Conservation (phyloP, 2,329 filamentous ascomycete genomes). For the Ascochyta lentis region DNA sequence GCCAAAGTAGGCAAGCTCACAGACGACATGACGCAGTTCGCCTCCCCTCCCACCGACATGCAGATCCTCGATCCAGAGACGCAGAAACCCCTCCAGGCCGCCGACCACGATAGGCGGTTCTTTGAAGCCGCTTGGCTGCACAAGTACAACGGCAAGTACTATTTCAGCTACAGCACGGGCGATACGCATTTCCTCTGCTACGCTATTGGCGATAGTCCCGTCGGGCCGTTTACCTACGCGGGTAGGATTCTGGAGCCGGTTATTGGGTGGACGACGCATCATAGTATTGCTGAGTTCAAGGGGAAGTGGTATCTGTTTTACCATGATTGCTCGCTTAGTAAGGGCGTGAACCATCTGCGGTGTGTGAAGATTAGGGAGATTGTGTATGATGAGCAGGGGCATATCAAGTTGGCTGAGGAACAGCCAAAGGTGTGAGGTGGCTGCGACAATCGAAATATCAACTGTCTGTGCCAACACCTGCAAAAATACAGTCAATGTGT, state of each 20-base stretch:
- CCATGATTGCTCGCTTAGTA: constrained; percentile 74
- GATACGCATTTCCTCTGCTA: constrained; percentile 79
- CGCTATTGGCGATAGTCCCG: constrained; percentile 67
- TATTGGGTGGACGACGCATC: constrained; percentile 81
- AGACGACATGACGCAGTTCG: constrained; percentile 71
- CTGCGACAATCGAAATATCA: no score
- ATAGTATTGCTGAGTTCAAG: constrained; percentile 76
- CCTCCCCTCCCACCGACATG: constrained; percentile 63
- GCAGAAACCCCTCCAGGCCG: constrained; percentile 63
- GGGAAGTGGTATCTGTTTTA: constrained; percentile 78
- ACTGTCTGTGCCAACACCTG: no score
- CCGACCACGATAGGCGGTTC: constrained; percentile 77
- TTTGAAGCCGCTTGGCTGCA: constrained; percentile 85
- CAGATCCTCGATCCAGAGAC: constrained; percentile 67
- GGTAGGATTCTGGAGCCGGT: constrained; percentile 78
- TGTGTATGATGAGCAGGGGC: constrained; percentile 71
- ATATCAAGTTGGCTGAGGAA: constrained; percentile 56
- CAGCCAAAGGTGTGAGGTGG: constrained; percentile 35
- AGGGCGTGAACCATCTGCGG: constrained; percentile 73
- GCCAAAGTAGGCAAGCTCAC: constrained; percentile 71
- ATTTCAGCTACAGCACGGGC: constrained; percentile 79
- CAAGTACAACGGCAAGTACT: constrained; percentile 72
- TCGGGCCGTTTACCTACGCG: constrained; percentile 75
- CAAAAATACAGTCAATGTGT: no score
- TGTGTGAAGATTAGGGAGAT: constrained; percentile 79